phyloP scores from a whole-genome alignment of 805 yeast genomes.

The Candida odintsovae region DNA sequence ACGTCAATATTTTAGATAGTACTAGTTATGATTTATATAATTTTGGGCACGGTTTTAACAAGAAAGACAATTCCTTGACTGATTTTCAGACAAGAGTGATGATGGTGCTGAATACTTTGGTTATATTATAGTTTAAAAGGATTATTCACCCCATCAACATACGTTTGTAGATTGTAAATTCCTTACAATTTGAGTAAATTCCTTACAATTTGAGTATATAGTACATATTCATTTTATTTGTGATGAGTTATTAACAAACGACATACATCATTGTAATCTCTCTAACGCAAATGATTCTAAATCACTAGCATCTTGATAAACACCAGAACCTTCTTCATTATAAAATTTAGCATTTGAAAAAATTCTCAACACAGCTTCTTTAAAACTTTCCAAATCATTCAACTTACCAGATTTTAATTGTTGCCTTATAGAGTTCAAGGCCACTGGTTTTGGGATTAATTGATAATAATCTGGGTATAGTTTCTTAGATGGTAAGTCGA shows the following conservation, averaged over 20 bases:
- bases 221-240: background rate
- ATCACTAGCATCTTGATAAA: constrained; percentile 69
- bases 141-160: background rate
- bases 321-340: constrained; percentile 88
- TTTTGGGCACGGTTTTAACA: background rate
- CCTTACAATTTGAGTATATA: background rate
- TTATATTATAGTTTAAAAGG: background rate
- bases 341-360: constrained; percentile 80
- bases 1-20: background rate
- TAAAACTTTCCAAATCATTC: constrained; percentile 39
- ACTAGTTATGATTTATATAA: background rate
- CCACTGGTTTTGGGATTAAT: constrained; percentile 52
- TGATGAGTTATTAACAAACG: background rate
- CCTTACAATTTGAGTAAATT: too few species aligned
- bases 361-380: constrained; percentile 64
- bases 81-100: background rate
- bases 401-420: constrained; percentile 48
- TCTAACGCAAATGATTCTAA: constrained; percentile 77
- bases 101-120: background rate
- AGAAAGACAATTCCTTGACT: background rate
- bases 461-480: constrained; percentile 81
- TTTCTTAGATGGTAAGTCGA: constrained; percentile 64
- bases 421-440: constrained; percentile 55
- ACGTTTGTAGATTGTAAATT: background rate
- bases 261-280: constrained; percentile 5